Percentiles rank a stretch among this genome's conserved stretches.
These are phyloP conservation scores for Aspergillus viridinutans DNA, from an alignment of 2,329 filamentous ascomycete genomes.

Conservation along the genomic window DNA sequence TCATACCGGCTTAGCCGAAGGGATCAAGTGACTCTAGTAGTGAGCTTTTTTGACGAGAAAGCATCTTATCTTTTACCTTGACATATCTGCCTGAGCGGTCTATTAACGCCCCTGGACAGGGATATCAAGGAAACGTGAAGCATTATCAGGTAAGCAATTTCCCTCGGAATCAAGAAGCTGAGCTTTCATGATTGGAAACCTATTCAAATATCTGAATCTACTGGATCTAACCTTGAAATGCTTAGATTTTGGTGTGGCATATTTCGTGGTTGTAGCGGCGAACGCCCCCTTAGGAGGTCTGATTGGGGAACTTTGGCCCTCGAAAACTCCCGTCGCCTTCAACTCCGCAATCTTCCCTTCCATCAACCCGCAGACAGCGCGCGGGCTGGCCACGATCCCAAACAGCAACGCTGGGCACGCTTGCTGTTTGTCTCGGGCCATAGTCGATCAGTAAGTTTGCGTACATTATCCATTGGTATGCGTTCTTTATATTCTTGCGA, in stretches of 20 bases:
- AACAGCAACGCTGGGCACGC: conserved; percentile 29
- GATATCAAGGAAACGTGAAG: conserved; percentile 1
- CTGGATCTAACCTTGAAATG: conserved; percentile 3
- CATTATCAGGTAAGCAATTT: conserved; percentile 5
- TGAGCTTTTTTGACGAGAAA: neutral
- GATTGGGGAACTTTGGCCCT: conserved; percentile 18
- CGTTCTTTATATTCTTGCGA: conserved; percentile 6
- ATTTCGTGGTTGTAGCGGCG: conserved; percentile 16
- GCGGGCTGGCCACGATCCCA: conserved; percentile 29
- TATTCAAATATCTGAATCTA: neutral
- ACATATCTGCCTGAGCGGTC: neutral
- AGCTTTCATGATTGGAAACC: conserved; percentile 1
- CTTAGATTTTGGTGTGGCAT: conserved; percentile 6
- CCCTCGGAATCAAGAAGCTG: neutral
- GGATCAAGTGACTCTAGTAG: neutral
- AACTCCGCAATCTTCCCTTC: conserved; percentile 24
- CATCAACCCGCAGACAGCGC: conserved; percentile 27
- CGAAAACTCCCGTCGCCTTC: conserved; percentile 24
- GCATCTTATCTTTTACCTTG: neutral
- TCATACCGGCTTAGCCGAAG: neutral
- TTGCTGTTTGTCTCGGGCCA: conserved; percentile 23
- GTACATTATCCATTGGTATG: neutral
- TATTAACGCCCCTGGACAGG: conserved; percentile 2
- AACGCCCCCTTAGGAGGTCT: conserved; percentile 22
- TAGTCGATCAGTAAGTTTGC: conserved; percentile 19